phyloP scores from a whole-genome alignment of 306 rosid genomes.

The Sindora glabra region DNA sequence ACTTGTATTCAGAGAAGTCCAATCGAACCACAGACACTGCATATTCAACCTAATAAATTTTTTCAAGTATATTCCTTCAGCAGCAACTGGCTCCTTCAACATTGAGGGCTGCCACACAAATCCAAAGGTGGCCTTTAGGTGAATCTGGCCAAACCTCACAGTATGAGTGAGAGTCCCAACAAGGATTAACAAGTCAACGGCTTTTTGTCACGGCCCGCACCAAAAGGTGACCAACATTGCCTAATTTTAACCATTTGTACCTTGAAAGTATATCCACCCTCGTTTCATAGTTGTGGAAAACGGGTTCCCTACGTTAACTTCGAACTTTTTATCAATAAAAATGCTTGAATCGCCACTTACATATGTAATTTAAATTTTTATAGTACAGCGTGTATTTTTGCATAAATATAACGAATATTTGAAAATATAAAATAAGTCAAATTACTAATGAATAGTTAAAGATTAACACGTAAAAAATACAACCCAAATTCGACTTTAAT shows the following conservation, averaged over 20 bases:
- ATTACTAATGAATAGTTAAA: no score
- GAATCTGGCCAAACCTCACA: conserved; percentile 28
- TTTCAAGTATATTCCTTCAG: conserved; percentile 22
- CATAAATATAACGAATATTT: no score
- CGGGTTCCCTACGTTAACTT: no score
- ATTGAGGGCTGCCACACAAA: conserved; percentile 19
- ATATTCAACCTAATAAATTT: neutral
- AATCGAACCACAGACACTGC: conserved; percentile 17
- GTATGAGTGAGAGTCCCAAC: conserved; percentile 27
- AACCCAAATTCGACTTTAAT: no score
- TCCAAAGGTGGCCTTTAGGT: conserved; percentile 3
- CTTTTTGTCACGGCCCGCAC: conserved; percentile 15
- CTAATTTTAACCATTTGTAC: conserved; percentile 20
- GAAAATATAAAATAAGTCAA: no score
- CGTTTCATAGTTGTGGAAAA: conserved; percentile 7
- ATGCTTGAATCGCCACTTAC: no score
- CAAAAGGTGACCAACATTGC: conserved; percentile 26
- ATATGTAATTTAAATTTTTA: no score
- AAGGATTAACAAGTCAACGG: conserved; percentile 44
- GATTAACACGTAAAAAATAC: no score
- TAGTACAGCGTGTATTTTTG: no score
- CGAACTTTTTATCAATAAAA: no score
- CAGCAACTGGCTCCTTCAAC: conserved; percentile 38
- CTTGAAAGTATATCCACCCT: conserved; percentile 14
- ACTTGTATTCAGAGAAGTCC: no score